Base-by-base conservation (phyloP, 2,329 filamentous ascomycete species). In the Fusarium heterosporum region DNA sequence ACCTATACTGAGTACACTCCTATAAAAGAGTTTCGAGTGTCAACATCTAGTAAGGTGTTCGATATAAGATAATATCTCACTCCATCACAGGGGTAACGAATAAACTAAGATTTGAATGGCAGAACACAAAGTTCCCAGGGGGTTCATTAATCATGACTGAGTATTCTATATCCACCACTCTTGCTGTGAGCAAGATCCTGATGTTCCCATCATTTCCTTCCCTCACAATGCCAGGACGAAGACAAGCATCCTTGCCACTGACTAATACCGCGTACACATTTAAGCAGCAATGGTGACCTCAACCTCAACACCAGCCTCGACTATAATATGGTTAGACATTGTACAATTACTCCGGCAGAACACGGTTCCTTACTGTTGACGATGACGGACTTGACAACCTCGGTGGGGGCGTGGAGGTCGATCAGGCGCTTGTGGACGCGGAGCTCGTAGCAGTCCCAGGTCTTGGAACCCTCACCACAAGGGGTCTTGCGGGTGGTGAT, bases 401-500 rank as follows among this genome's bases (percentile, higher is more conserved):
- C 96, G 78, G 96, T 99, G 69, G 96, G 96, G 77, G 96, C 96
- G 85, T 96, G 94, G 74, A 99, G 87, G 84, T 97, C 94, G 80
- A 97, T 97, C 79, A 97, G 88, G 76, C 94, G 92, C 91, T 97
- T 97, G 90, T 97, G 93, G 82, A 97, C 97, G 86, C 95, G 91
- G 93, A 99, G 96, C 91, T 99, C 95, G 84, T 87, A 99, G 83
- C 88, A 90, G 83, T 98, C 96, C 96, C 96, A 99, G 80, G 96
- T 99, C 93, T 99, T 99, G 84, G 92, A 96, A 86, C 96, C 96
- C 90, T 99, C 96, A 92, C 96, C 96, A 85, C 92, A 96, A 82
- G 96, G 96, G 73, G 96, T 98, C 92, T 99, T 99, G 80, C 96
- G 92, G 87, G 96, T 97, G 81, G 92, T 93, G 87, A 97, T 89